Percentiles rank a stretch among this genome's conserved stretches.
Conservation (phyloP, 257 asterid species). For the Forsythia viridissima region DNA sequence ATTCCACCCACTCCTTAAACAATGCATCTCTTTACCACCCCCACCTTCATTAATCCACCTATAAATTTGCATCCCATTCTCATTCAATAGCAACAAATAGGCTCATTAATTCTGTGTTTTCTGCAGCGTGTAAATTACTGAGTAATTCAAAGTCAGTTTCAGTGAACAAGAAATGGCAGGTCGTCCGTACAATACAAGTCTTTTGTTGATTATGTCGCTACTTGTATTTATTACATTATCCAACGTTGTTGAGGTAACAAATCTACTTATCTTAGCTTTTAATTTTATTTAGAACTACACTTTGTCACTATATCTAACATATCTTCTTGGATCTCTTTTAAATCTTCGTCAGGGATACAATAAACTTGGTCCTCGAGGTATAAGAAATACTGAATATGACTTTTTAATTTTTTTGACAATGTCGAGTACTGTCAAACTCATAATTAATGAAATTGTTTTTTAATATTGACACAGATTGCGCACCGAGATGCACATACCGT, state of each 20-base stretch:
- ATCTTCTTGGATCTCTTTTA: background rate
- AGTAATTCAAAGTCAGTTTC: background rate
- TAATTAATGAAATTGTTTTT: background rate
- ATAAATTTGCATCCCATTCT: background rate
- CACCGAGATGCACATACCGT: background rate
- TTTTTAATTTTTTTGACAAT: background rate
- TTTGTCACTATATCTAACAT: background rate
- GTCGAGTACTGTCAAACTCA: background rate
- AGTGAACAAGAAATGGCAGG: background rate
- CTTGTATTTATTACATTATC: constrained; percentile 1
- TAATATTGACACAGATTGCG: background rate
- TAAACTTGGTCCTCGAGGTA: background rate
- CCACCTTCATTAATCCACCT: background rate
- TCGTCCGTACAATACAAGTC: background rate
- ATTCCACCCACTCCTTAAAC: background rate
- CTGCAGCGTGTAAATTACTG: background rate
- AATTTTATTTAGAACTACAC: background rate
- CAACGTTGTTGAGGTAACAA: constrained; percentile 15
- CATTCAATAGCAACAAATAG: background rate
- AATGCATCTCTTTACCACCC: background rate
- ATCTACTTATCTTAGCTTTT: background rate
- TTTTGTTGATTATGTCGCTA: constrained; percentile 5
- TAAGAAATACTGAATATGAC: background rate
- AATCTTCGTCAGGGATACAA: background rate
- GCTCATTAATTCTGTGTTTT: background rate